Evolutionary conservation across 345 rosid species (phyloP).

Genomic region (Boechera stricta): DNA sequence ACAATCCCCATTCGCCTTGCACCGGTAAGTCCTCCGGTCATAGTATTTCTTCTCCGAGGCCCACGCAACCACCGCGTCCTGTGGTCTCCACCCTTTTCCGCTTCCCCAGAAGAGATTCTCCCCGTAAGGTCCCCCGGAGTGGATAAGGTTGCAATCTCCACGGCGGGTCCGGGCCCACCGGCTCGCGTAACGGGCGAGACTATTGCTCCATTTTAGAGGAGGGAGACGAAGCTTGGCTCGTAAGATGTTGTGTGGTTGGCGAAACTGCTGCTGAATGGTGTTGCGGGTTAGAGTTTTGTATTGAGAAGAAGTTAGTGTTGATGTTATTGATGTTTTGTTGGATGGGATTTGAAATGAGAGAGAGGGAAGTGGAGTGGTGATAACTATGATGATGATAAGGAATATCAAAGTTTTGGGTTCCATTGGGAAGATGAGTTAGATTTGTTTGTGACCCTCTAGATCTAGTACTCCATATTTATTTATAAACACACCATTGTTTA

Average conservation of each 20-base stretch:
- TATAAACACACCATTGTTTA: slow-evolving; percentile 15
- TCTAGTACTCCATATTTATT: slow-evolving; percentile 28
- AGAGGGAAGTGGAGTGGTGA: slow-evolving; percentile 21
- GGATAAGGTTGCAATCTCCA: slow-evolving; percentile 57
- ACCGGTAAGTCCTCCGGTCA: slow-evolving; percentile 51
- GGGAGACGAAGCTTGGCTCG: slow-evolving; percentile 57
- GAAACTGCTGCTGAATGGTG: slow-evolving; percentile 48
- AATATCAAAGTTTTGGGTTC: slow-evolving; percentile 26
- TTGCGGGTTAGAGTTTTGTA: slow-evolving; percentile 28
- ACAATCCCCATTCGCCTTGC: slow-evolving; percentile 52
- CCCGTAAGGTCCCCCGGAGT: slow-evolving; percentile 60
- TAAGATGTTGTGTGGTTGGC: slow-evolving; percentile 53
- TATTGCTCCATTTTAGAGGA: slow-evolving; percentile 63
- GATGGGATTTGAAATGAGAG: slow-evolving; percentile 15
- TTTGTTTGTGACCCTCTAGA: slow-evolving; percentile 32
- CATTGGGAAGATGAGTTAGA: slow-evolving; percentile 40
- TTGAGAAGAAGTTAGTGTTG: slow-evolving; percentile 23
- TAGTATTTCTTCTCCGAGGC: slow-evolving; percentile 56
- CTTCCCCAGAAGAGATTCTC: slow-evolving; percentile 73
- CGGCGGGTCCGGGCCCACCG: slow-evolving; percentile 51
- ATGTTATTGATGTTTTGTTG: slow-evolving; percentile 12
- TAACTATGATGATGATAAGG: neutral
- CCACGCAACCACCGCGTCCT: slow-evolving; percentile 61
- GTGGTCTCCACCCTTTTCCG: slow-evolving; percentile 58
- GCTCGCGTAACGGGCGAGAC: slow-evolving; percentile 54